Conservation (phyloP, 805 yeast species). For the Ogataea pignaliae region DNA sequence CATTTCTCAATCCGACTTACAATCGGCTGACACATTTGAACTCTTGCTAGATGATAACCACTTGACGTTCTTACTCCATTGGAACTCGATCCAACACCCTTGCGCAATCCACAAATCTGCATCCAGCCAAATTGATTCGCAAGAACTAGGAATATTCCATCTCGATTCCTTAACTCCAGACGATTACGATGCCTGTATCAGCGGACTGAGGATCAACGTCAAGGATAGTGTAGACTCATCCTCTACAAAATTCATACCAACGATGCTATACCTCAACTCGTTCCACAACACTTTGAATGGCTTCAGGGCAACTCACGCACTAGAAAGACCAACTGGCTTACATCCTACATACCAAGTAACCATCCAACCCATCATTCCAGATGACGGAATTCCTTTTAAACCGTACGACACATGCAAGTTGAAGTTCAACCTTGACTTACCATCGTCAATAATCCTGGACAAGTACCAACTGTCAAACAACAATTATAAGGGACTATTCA, state of each 20-base stretch:
- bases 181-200: conserved; percentile 18
- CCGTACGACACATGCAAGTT: conserved; percentile 17
- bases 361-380: neutral
- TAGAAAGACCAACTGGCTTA: conserved; percentile 18
- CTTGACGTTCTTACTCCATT: conserved; percentile 14
- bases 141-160: conserved; percentile 22
- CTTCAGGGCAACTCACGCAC: conserved; percentile 12
- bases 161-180: conserved; percentile 10
- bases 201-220: conserved; percentile 16
- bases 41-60: conserved; percentile 13
- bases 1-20: conserved; percentile 12
- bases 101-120: conserved; percentile 3
- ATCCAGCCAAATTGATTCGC: conserved; percentile 1
- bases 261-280: conserved; percentile 21
- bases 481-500: conserved; percentile 1
- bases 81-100: conserved; percentile 16
- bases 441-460: conserved; percentile 25
- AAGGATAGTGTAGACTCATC: conserved; percentile 1
- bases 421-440: conserved; percentile 20
- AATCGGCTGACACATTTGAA: conserved; percentile 14
- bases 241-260: conserved; percentile 15
- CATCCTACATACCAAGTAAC: conserved; percentile 25
- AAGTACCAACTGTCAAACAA: conserved; percentile 17
- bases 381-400: conserved; percentile 2
- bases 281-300: conserved; percentile 15